Base-by-base conservation (phyloP, 352 stramenopile genomes). In the Phytophthora pisi region DNA sequence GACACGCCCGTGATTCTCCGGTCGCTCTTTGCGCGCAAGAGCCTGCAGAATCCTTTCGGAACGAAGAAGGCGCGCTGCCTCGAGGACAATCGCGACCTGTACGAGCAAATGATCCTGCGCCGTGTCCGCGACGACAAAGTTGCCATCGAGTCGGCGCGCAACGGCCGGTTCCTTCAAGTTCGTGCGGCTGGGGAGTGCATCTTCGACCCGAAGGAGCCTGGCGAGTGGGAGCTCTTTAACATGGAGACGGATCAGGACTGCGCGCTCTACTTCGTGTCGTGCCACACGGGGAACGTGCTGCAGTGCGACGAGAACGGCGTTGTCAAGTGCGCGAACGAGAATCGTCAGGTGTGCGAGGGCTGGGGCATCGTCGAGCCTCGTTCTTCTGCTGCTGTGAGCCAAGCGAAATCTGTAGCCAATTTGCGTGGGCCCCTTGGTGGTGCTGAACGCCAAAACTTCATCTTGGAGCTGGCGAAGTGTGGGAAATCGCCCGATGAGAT, bases 1-100 rank as follows among this genome's bases (percentile, higher is more conserved):
- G 50, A 68, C 20, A 38, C 65, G 15, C 68, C 67, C 23, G 49
- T 82, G 24, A 64, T 82, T 47, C 55, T 82, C n/a, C 64, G 69
- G 26, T 73, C 71, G 7, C 36, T 68, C 23, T 58, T 51, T 42
- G 61, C 49, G 13, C 7, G 24, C n/a, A 67, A 61, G 20, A 78
- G 65, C 51, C n/a, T 82, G 26, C 57, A 77, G 43, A 77, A 75
- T n/a, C 51, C 66, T 3, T 52, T 65, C 28, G 74, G 74, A 10
- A 74, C 69, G 40, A 78, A 77, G 54, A 70, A 67, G n/a, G 67
- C 74, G 28, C 61, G 64, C 46, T 82, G 74, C 49, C 24, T 68
- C 0, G 57, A 54, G 16, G 61, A 70, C 40, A 73, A 78, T 51
- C 52, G 64, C 4, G 71, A 78, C 20, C 26, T 61, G 5, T 78